Evolutionary conservation across 805 yeast species (phyloP).

Genomic region (Candida dajiaensis): DNA sequence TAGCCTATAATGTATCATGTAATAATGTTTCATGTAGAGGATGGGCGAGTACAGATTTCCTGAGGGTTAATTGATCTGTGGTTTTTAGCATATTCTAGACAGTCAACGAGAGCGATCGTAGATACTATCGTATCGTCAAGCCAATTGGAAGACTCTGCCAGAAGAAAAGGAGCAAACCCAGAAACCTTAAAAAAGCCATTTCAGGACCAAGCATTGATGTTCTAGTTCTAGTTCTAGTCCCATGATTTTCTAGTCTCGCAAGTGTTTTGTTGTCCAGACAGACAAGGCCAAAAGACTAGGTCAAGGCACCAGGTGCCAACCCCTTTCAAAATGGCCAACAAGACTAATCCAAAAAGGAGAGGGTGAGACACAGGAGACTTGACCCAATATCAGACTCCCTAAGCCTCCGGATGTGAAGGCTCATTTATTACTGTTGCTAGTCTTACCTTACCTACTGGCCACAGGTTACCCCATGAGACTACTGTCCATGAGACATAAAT

Average conservation of each 20-base stretch:
- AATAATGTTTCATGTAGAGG: no score
- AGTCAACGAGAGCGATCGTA: no score
- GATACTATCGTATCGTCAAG: no score
- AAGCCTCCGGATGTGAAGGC: not conserved
- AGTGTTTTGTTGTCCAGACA: not conserved
- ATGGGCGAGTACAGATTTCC: no score
- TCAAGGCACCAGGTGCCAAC: not conserved
- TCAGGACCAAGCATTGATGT: not conserved
- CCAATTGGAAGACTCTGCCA: no score
- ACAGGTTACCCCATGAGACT: not conserved
- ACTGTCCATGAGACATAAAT: not conserved
- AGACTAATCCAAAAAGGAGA: not conserved
- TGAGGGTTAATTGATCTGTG: no score
- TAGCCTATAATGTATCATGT: no score
- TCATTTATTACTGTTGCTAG: not conserved
- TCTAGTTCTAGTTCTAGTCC: not conserved
- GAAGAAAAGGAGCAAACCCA: no score
- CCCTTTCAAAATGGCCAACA: not conserved
- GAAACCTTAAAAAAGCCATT: no score
- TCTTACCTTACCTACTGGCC: no score
- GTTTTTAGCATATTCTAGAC: no score
- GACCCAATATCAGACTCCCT: not conserved
- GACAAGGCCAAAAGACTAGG: not conserved
- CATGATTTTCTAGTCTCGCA: not conserved
- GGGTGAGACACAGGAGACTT: not conserved